Evolutionary conservation across 768 basidiomycete genomes (phyloP), one percentile per base, ranked within the genome.

Genomic region (Mycena alexandri): DNA sequence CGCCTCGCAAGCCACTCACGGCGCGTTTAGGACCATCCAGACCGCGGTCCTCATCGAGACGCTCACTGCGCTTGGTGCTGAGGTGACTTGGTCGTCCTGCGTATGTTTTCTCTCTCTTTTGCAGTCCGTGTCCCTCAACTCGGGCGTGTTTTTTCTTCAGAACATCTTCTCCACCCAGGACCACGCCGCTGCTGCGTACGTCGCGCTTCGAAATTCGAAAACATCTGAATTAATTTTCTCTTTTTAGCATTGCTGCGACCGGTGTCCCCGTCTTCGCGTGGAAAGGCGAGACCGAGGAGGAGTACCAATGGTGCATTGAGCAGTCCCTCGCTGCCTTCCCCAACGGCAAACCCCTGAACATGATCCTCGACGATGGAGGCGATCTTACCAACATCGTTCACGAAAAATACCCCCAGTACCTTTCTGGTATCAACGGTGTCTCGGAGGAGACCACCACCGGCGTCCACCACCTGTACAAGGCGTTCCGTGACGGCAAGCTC

Each of bases 151-250:
- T 48, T 75, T 41, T 68, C 38, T 38, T 38, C n/a, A 95, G 94
- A 98, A 99, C 85, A 99, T 99, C 79, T 99, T 97, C 85, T 99
- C 98, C 55, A 99, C 98, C 57, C 98, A 99, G 83, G 98, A 99
- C 80, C 98, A 99, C 82, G 98, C 98, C 60, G 98, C 98, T 58
- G 93, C 98, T 72, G 98, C 94, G 93, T 94, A 79, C 76, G 91
- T 86, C 17, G 21, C 21, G 5, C 47, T 12, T 65, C 16, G 11
- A 22, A 14, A 11, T 38, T 29, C 17, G 7, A 42, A 48, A 44
- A 52, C 44, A 34, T 13, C 17, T 24, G 16, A 21, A 62, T 52
- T 51, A 53, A 36, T 57, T 24, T 54, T 24, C 48, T 29, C 42
- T 65, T 13, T 62, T 22, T 74, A 95, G 93, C 72, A 98, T 98